These are phyloP conservation scores for Gryganskiella cystojenkinii DNA, from an alignment of 192 early-diverging fungal species.

Conservation along the genomic window DNA sequence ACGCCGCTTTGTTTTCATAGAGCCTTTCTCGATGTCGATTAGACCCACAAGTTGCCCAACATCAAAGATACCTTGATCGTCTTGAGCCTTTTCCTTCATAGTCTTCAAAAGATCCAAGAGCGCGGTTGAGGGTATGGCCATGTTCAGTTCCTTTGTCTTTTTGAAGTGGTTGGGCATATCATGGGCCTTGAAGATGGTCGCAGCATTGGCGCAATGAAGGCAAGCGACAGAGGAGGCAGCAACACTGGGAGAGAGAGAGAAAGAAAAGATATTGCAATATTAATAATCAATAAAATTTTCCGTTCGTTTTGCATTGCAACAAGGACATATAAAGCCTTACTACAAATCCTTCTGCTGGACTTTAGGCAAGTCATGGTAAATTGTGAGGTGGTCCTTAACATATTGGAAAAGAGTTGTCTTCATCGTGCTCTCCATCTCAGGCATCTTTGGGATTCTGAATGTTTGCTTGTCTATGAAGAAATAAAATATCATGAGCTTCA, in stretches of 20 bases:
- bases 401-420: neutral
- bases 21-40: slow-evolving; percentile 10
- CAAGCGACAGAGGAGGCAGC: slow-evolving; percentile 10
- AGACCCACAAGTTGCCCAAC: slow-evolving; percentile 11
- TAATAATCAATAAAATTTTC: neutral
- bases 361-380: neutral
- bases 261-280: neutral
- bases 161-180: slow-evolving; percentile 6
- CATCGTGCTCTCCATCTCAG: neutral
- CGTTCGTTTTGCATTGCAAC: neutral
- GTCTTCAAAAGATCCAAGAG: slow-evolving; percentile 7
- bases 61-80: slow-evolving; percentile 16
- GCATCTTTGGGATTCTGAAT: neutral
- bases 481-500: neutral
- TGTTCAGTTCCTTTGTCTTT: slow-evolving; percentile 10
- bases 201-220: slow-evolving; percentile 9
- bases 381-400: neutral
- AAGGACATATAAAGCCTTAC: neutral
- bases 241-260: neutral
- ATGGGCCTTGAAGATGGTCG: slow-evolving; percentile 15
- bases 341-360: neutral
- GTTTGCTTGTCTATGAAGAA: neutral
- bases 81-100: slow-evolving; percentile 11
- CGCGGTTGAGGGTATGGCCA: slow-evolving; percentile 2
- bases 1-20: slow-evolving; percentile 1